Conservation (phyloP, 176 grass and related monocot species). For the Ensete ventricosum region DNA sequence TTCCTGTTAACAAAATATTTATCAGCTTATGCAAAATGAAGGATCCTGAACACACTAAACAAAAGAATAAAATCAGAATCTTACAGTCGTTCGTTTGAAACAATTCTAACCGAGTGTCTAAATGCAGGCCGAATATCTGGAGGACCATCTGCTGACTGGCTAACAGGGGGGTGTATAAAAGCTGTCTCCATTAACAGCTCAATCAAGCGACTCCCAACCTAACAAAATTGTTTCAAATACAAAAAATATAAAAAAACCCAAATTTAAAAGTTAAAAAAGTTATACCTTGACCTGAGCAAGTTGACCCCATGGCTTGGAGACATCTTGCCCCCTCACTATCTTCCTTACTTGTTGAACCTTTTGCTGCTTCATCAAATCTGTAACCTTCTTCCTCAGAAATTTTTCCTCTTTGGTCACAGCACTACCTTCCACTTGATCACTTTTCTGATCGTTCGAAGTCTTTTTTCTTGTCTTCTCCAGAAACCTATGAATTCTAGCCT, state of each 20-base stretch:
- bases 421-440: conserved; percentile 30
- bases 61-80: conserved; percentile 15
- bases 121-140: conserved; percentile 95
- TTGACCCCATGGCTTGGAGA: conserved; percentile 80
- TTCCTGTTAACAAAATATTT: conserved; percentile 34
- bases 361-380: conserved; percentile 75
- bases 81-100: conserved; percentile 57
- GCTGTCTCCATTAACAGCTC: conserved; percentile 83
- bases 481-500: conserved; percentile 84
- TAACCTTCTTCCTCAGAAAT: conserved; percentile 71
- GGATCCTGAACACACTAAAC: not conserved
- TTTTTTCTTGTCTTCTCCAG: conserved; percentile 77
- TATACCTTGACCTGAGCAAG: conserved; percentile 70
- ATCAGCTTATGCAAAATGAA: conserved; percentile 25
- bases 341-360: conserved; percentile 54
- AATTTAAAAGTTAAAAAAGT: conserved; percentile 3
- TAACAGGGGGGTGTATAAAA: conserved; percentile 82
- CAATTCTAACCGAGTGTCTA: conserved; percentile 47
- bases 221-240: conserved; percentile 8
- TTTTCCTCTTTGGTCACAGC: conserved; percentile 43
- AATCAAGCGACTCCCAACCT: conserved; percentile 96
- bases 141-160: conserved; percentile 61
- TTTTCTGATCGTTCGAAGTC: conserved; percentile 32
- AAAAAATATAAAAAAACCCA: conserved; percentile 3
- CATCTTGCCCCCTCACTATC: conserved; percentile 69